Evolutionary conservation across 495 filamentous ascomycete species (phyloP).

Genomic region (Xylaria acuta): DNA sequence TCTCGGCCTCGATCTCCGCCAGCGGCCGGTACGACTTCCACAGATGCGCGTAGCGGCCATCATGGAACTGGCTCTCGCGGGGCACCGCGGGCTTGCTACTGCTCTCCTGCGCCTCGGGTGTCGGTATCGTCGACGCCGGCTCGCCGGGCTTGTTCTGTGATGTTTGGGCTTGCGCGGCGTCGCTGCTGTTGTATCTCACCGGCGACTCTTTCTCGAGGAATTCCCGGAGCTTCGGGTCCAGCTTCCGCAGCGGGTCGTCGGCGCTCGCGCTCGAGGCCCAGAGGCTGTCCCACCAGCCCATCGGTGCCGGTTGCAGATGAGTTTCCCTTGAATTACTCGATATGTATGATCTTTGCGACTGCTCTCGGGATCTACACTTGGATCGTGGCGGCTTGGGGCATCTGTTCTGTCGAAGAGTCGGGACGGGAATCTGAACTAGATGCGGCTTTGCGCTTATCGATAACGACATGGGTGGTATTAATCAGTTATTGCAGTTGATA

Average conservation of each 20-base stretch:
- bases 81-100: constrained; percentile 35
- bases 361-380: background rate
- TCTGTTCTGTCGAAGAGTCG: background rate
- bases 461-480: background rate
- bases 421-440: background rate
- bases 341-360: background rate
- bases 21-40: constrained; percentile 87
- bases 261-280: constrained; percentile 47
- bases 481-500: background rate
- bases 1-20: constrained; percentile 63
- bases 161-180: constrained; percentile 32
- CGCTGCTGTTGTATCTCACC: constrained; percentile 64
- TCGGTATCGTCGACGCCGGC: constrained; percentile 13
- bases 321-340: background rate
- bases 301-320: constrained; percentile 32
- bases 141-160: constrained; percentile 26
- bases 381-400: background rate
- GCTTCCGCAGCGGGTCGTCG: constrained; percentile 76
- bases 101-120: background rate
- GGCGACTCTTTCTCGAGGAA: constrained; percentile 86
- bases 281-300: constrained; percentile 74
- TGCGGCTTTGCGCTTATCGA: constrained; percentile 21
- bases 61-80: constrained; percentile 57
- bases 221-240: constrained; percentile 83
- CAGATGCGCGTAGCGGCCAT: constrained; percentile 91